Base-by-base conservation (phyloP, 768 basidiomycete genomes). In the Lactarius tabidus region DNA sequence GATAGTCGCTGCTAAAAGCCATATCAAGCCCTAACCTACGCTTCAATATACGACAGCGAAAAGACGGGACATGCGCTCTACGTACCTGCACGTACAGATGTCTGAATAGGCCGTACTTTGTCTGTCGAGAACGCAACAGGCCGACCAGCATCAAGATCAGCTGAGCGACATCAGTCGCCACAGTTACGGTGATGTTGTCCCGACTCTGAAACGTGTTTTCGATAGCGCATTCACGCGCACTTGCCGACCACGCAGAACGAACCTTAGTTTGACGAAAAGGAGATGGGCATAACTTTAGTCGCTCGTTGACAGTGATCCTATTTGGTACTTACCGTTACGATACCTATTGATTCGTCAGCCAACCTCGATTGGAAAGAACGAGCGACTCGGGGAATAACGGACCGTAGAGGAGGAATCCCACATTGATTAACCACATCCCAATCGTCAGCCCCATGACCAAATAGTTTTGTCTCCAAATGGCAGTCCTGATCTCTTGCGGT, bases 1-100 rank as follows among this genome's bases (percentile, higher is more conserved):
- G 10, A 65, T 6, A 17, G 53, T 65, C 8, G 64, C 59, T 1
- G 35, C 53, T 10, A 17, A 10, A 36, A 65, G 41, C 59, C 64
- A 65, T 36, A 65, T 36, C 23, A 65, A 56, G 20, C 64, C 64
- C 64, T 65, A 33, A 23, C 55, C n/a, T 20, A 55, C n/a, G 18
- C 36, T 41, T 65, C 26, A 61, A 35, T 39, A 33, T 15, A 23
- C 6, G 18, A 20, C 8, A 18, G 31, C 23, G 2, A 15, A 23
- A n/a, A 38, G 15, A 55, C 18, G 5, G 39, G 29, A 61, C 33
- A 53, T 28, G 6, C 35, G 41, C 9, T 26, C 29, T 7, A 60
- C 58, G 6, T 26, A 65, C 64, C 26, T 65, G 64, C 36, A 43
- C n/a, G 35, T 61, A 65, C 9, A 61, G 17, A 45, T 35, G 18